phyloP scores from a whole-genome alignment of 192 early-diverging fungal genomes.

The Gonapodya prolifera region DNA sequence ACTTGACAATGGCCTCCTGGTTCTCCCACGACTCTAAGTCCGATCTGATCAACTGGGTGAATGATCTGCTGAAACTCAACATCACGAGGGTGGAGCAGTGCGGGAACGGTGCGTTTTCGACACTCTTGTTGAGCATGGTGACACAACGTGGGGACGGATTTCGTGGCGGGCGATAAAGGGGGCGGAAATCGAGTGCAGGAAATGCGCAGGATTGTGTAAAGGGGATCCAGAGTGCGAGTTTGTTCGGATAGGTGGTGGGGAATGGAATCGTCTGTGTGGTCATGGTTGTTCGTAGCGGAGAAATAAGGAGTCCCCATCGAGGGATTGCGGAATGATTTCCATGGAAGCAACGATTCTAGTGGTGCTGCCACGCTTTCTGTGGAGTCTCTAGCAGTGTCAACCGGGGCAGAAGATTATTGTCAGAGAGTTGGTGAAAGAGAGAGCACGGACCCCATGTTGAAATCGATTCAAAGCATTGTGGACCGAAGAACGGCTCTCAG shows the following conservation, averaged over 20 bases:
- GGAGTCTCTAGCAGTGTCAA: too few species aligned
- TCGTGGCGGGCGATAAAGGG: not conserved
- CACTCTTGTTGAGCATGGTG: too few species aligned
- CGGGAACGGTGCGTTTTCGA: conserved; percentile 60
- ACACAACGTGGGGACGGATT: conserved; percentile 14
- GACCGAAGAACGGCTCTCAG: not conserved
- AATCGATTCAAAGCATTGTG: not conserved
- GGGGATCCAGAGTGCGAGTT: too few species aligned
- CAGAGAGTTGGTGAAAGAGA: not conserved
- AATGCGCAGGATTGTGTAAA: not conserved
- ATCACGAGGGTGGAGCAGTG: conserved; percentile 92
- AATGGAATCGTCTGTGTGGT: too few species aligned
- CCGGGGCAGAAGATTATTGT: too few species aligned
- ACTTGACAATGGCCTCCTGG: not conserved
- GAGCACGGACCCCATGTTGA: conserved; percentile 6
- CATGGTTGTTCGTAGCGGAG: too few species aligned
- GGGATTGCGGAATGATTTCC: too few species aligned
- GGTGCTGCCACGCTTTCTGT: too few species aligned
- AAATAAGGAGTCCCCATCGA: too few species aligned
- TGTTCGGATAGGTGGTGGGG: too few species aligned
- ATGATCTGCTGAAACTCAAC: conserved; percentile 78
- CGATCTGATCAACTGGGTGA: conserved; percentile 89
- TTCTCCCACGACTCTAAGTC: conserved; percentile 58
- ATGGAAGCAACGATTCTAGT: too few species aligned
- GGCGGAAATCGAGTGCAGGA: not conserved